Base-by-base conservation (phyloP, 306 rosid genomes). In the Quercus engelmannii region DNA sequence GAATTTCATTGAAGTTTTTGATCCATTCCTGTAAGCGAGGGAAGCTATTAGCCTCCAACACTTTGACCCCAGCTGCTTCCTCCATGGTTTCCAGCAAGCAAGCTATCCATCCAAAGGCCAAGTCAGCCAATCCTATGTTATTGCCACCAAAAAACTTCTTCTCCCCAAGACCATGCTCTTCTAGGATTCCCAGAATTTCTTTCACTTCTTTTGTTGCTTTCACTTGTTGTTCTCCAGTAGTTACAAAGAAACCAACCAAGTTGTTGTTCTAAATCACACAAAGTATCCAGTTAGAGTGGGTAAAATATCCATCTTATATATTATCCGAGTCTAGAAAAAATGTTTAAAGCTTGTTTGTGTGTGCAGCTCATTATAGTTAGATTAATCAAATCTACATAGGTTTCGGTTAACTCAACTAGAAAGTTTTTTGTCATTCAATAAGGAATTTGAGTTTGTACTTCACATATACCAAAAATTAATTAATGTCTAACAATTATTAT, bases 11-110 rank as follows among this genome's bases (percentile, higher is more conserved):
- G 61, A 83, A 77, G 65, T 77, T 80, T 14, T 64, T 64, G 80
- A 71, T n/a, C 89, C 87, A 86, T 21, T 81, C 76, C 64, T 54
- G 62, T 76, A 86, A n/a, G 21, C 43, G 21, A 21, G 87, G 89
- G 31, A 77, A 83, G 41, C 69, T 76, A 6, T 35, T 18, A 52
- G 70, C 52, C 15, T 77, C 82, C 26, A 83, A 14, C 49, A 86
- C 19, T 55, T 78, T 77, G 21, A 79, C 43, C 8, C 86, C 46
- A 38, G 46, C 46, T 38, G 67, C 68, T 52, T 83, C 79, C 64
- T 86, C 85, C 7, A 62, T 38, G 38, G 23, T 33, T 71, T 72
- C 78, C 49, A 73, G 23, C 74, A 80, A 77, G 62, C 19, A 1
- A 55, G 83, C 83, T 9, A 86, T 28, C 57, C 38, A 55, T 74